Conservation (phyloP, 1,139 yeast species). For the Yamadazyma dushanensis region DNA sequence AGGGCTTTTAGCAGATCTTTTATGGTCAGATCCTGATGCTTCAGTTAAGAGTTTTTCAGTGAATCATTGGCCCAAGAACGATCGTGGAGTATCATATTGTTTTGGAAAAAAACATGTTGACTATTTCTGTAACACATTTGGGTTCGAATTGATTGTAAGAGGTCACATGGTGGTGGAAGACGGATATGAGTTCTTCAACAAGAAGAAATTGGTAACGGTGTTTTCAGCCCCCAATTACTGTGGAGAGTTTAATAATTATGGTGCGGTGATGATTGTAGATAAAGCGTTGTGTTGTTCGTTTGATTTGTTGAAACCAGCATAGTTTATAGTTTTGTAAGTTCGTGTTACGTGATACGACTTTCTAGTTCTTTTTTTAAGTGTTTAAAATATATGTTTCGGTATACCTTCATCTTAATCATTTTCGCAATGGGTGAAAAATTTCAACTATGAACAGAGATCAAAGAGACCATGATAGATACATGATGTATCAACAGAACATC, state of each 20-base stretch:
- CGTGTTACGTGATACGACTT: conserved; percentile 3
- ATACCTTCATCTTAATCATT: neutral
- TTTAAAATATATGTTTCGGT: conserved; percentile 4
- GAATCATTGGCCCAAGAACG: conserved; percentile 75
- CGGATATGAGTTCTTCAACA: conserved; percentile 84
- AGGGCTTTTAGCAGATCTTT: conserved; percentile 75
- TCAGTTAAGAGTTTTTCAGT: conserved; percentile 42
- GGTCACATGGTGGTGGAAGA: conserved; percentile 96
- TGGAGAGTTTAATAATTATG: conserved; percentile 89
- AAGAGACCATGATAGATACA: conserved; percentile 10
- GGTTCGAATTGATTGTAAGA: conserved; percentile 77
- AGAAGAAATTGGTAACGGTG: conserved; percentile 74
- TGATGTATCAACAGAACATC: conserved; percentile 34
- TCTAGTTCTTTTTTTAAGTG: conserved; percentile 2
- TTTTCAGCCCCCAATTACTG: conserved; percentile 90
- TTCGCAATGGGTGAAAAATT: neutral
- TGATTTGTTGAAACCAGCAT: conserved; percentile 72
- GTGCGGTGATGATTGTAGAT: conserved; percentile 87
- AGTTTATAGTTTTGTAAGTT: conserved; percentile 6
- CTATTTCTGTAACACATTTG: conserved; percentile 65
- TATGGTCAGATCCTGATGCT: conserved; percentile 89
- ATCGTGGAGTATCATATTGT: conserved; percentile 83
- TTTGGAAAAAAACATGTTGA: conserved; percentile 76
- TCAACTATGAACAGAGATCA: conserved; percentile 3
- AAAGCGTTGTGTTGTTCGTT: conserved; percentile 76